Evolutionary conservation across 805 yeast species (phyloP), one percentile per base, ranked within the genome.

Genomic region (Tetrapisispora phaffii): DNA sequence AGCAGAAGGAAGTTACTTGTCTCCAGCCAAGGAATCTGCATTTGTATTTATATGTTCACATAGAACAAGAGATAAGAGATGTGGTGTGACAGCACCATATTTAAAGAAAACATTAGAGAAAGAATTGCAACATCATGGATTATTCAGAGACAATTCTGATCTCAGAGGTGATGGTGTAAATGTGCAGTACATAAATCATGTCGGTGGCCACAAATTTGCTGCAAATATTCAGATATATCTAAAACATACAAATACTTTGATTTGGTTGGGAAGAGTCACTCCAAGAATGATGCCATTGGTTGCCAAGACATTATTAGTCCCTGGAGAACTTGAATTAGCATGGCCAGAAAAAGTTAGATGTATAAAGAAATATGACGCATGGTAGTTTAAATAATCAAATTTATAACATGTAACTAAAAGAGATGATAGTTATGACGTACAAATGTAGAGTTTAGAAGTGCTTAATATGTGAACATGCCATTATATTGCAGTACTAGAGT

Each of bases 131-230:
- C 85, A 85, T 4, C 68, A 75, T 31, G 94, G 80, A 3, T 67
- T 85, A 16, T 76, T 77, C 53, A 73, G 97, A 56, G 97, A 90
- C 62, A 61, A 67, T 26, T 82, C 84, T 12, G 97, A 89, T 61
- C 73, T 71, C 41, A 73, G 88, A 44, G 79, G 85, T 0, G 80
- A 73, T 28, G 97, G 97, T 7, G 85, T 82, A 1, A 67, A 69
- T 6, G 86, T 88, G 2, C 69, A 74, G 1, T 88, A 62, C 54
- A 75, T 84, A 26, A 88, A 85, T 57, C 98, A 90, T 62, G 84
- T 90, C 23, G 98, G 98, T 7, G 97, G 97, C 5, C 98, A 90
- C 66, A 93, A 93, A 63, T 93, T 71, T 64, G 87, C 93, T 1
- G 97, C 97, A 2, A 90, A 90, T 61, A 84, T 86, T 3, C 72